Percentiles rank a stretch among this genome's conserved stretches.
These are phyloP conservation scores for Chenopodium berlandieri DNA, from an alignment of 148 eudicot genomes.

Conservation along the genomic window DNA sequence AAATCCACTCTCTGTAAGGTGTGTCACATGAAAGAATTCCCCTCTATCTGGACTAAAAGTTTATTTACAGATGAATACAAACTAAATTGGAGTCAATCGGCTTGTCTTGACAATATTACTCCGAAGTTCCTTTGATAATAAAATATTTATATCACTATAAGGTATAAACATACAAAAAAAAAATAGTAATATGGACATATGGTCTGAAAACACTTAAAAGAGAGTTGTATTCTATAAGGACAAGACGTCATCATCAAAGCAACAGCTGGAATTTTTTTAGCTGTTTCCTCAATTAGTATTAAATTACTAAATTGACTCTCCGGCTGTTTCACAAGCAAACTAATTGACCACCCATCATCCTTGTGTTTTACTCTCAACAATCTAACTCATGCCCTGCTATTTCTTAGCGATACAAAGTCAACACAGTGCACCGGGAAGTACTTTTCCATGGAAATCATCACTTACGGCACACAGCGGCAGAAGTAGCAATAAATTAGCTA, in stretches of 20 bases:
- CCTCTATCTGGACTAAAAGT: not conserved
- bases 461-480: not conserved
- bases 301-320: constrained; percentile 1
- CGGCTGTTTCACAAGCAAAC: constrained; percentile 10
- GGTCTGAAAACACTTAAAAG: constrained; percentile 5
- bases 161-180: not conserved
- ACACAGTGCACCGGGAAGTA: not conserved
- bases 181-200: not conserved
- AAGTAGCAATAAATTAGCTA: not conserved
- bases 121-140: not conserved
- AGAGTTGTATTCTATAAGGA: not conserved
- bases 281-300: constrained; percentile 15
- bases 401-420: not conserved
- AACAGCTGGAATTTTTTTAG: constrained; percentile 29
- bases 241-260: constrained; percentile 25
- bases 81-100: constrained; percentile 4
- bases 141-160: not conserved
- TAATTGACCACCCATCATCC: constrained; percentile 19
- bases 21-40: not conserved
- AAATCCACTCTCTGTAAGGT: not conserved
- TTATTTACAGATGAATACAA: not conserved
- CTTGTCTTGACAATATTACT: not conserved
- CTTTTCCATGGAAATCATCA: not conserved
- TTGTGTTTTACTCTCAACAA: not conserved
- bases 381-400: not conserved